phyloP scores from a whole-genome alignment of 176 grass and related monocot species.

The Areca catechu region DNA sequence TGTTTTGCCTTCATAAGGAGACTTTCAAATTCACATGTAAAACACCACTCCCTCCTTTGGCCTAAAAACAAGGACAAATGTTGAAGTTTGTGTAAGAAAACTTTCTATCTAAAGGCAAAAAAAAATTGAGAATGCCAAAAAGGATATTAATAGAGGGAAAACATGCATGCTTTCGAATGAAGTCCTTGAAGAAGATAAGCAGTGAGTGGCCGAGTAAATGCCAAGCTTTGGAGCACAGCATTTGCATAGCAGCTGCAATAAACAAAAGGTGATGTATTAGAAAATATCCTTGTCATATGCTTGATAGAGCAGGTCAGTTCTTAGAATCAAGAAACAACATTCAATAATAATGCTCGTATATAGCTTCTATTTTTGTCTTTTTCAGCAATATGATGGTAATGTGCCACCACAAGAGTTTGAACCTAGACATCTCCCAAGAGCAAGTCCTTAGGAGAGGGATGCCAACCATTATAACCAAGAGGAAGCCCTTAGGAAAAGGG shows the following conservation, averaged over 20 bases:
- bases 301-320: no score
- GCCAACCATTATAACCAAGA: no score
- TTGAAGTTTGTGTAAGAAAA: constrained; percentile 9
- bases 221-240: constrained; percentile 22
- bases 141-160: neutral
- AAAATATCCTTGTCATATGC: no score
- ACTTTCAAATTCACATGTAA: constrained; percentile 26
- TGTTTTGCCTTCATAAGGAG: constrained; percentile 16
- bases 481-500: no score
- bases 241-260: constrained; percentile 25
- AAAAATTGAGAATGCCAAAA: neutral
- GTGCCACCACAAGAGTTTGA: no score
- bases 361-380: no score
- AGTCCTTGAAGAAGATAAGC: constrained; percentile 27
- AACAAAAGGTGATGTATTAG: neutral
- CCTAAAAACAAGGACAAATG: neutral
- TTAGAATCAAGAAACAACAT: no score
- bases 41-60: constrained; percentile 16
- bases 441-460: no score
- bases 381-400: no score
- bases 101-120: neutral
- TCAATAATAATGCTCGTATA: no score
- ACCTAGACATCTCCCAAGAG: no score
- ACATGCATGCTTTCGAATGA: constrained; percentile 27
- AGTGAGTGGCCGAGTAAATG: constrained; percentile 16